These are phyloP conservation scores for Phaffia tasmanica DNA, from an alignment of 768 basidiomycete genomes.

Conservation along the genomic window DNA sequence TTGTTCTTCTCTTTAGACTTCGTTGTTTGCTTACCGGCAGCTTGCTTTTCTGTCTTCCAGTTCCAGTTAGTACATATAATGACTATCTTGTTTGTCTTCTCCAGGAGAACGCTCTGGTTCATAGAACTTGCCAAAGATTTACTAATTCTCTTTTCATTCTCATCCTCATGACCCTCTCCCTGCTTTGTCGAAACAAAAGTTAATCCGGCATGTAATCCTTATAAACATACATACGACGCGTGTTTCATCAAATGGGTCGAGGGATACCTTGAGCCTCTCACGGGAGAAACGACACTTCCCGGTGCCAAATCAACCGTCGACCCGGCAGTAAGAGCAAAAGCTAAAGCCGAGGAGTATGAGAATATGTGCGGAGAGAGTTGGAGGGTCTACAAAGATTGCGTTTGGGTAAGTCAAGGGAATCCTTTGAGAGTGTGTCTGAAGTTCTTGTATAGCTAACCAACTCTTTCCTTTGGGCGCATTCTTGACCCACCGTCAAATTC, in stretches of 20 bases:
- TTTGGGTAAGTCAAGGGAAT: constrained; percentile 52
- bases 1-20: too few relatives aligned
- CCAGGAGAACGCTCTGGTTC: too few relatives aligned
- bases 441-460: too few relatives aligned
- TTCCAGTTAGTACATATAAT: too few relatives aligned
- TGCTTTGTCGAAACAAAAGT: not conserved
- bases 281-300: constrained; percentile 6
- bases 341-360: constrained; percentile 80
- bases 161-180: not conserved
- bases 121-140: too few relatives aligned
- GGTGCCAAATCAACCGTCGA: constrained; percentile 40
- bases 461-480: too few relatives aligned
- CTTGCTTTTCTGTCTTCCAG: too few relatives aligned
- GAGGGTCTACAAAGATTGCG: constrained; percentile 65
- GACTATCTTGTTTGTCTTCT: too few relatives aligned
- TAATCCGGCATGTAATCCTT: constrained; percentile 63
- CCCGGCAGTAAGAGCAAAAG: constrained; percentile 50
- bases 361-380: constrained; percentile 71
- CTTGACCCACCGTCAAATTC: not conserved
- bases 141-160: not conserved
- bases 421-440: too few relatives aligned
- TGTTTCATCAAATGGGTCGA: constrained; percentile 99
- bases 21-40: too few relatives aligned
- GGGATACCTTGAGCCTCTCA: constrained; percentile 73
- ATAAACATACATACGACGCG: constrained; percentile 79